Evolutionary conservation across 2,329 filamentous ascomycete species (phyloP).

Genomic region (Penicillium sp.): DNA sequence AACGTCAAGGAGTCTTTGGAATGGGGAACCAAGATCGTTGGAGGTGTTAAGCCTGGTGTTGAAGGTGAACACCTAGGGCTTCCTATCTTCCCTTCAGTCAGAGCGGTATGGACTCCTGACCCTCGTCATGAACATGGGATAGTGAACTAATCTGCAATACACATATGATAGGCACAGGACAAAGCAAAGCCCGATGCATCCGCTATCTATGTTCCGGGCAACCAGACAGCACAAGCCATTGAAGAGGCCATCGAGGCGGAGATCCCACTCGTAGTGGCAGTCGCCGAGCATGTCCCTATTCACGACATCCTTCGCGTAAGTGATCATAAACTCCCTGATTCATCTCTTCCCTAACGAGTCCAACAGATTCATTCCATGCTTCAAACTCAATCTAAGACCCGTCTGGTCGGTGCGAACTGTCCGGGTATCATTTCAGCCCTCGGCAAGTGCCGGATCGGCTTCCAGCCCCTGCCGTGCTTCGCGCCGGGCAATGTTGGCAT

Average conservation of each 20-base stretch:
- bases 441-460: slow-evolving; percentile 66
- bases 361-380: slow-evolving; percentile 62
- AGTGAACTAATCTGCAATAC: neutral
- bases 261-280: slow-evolving; percentile 69
- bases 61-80: slow-evolving; percentile 67
- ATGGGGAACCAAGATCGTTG: slow-evolving; percentile 76
- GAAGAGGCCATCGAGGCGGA: slow-evolving; percentile 76
- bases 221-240: slow-evolving; percentile 66
- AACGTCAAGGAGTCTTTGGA: slow-evolving; percentile 71
- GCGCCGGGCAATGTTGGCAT: slow-evolving; percentile 65
- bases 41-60: slow-evolving; percentile 67
- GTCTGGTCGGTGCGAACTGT: slow-evolving; percentile 74
- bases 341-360: neutral
- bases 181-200: slow-evolving; percentile 69
- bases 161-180: slow-evolving; percentile 54
- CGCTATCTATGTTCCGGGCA: slow-evolving; percentile 73
- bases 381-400: slow-evolving; percentile 63
- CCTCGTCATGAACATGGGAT: too few species aligned
- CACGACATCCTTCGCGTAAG: slow-evolving; percentile 69
- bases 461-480: slow-evolving; percentile 71
- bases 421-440: slow-evolving; percentile 73
- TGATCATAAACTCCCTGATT: neutral
- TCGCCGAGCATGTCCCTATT: slow-evolving; percentile 73
- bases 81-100: slow-evolving; percentile 65
- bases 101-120: slow-evolving; percentile 44